Conservation (phyloP, 2,329 filamentous ascomycete genomes). For the Alternaria ventricosa region DNA sequence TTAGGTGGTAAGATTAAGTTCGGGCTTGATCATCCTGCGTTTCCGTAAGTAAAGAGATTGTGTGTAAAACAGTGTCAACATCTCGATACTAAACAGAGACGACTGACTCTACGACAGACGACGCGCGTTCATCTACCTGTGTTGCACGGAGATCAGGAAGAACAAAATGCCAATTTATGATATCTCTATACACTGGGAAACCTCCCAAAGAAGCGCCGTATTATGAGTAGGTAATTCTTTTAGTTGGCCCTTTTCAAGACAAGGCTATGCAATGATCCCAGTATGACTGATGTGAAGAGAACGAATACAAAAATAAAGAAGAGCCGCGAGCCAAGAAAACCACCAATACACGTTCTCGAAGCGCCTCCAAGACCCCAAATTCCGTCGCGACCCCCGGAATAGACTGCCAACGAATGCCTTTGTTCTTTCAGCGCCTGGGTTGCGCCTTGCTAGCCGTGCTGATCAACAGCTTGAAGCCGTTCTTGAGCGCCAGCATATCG, state of each 20-base stretch:
- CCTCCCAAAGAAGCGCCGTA: background rate
- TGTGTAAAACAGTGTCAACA: background rate
- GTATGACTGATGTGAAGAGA: background rate
- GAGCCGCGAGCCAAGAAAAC: background rate
- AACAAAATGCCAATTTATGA: background rate
- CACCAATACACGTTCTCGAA: background rate
- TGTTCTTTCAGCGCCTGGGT: conserved; percentile 6
- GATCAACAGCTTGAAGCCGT: conserved; percentile 92
- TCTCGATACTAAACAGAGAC: background rate
- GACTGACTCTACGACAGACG: background rate
- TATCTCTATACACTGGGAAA: background rate
- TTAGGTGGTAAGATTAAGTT: background rate
- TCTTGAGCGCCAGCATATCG: conserved; percentile 93
- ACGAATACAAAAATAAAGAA: background rate
- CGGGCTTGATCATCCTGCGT: background rate
- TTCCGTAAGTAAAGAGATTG: background rate
- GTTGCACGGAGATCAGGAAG: background rate
- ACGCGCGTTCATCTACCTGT: background rate
- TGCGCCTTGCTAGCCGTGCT: conserved; percentile 20
- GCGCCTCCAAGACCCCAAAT: background rate
- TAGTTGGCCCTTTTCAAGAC: background rate
- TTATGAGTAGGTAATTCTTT: background rate
- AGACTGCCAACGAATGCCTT: background rate
- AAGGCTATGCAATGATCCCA: background rate
- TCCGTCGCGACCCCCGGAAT: background rate